Evolutionary conservation across 768 basidiomycete species (phyloP).

Genomic region (Serendipita sp.): DNA sequence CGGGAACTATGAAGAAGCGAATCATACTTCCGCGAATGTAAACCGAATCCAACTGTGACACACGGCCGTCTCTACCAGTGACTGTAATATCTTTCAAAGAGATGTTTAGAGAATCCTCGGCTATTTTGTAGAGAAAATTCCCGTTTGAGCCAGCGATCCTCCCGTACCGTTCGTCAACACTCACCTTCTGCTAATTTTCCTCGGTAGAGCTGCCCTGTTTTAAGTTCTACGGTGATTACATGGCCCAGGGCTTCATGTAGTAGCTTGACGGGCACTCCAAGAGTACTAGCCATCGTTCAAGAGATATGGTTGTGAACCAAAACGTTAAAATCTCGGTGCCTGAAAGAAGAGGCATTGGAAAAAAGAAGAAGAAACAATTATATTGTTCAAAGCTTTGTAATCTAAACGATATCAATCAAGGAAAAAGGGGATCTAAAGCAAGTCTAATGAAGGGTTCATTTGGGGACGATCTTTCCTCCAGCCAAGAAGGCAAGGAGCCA

Average conservation of each 20-base stretch:
- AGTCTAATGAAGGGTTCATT: too few relatives aligned
- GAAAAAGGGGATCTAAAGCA: too few relatives aligned
- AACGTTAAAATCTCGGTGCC: too few relatives aligned
- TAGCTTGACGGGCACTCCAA: slow-evolving; percentile 92
- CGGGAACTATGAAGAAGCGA: slow-evolving; percentile 97
- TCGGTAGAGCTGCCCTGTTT: slow-evolving; percentile 91
- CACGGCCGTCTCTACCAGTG: slow-evolving; percentile 92
- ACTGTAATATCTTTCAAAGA: slow-evolving; percentile 94
- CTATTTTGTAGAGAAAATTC: slow-evolving; percentile 26
- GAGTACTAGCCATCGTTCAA: slow-evolving; percentile 23
- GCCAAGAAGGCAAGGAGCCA: too few relatives aligned
- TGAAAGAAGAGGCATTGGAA: too few relatives aligned
- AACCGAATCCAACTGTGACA: slow-evolving; percentile 96
- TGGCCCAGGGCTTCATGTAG: slow-evolving; percentile 94
- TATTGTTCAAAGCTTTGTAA: too few relatives aligned
- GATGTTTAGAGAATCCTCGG: slow-evolving; percentile 96
- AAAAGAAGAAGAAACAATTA: too few relatives aligned
- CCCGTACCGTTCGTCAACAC: slow-evolving; percentile 13
- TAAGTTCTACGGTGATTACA: slow-evolving; percentile 92
- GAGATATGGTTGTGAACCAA: not conserved
- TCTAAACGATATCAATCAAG: too few relatives aligned
- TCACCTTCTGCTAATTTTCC: slow-evolving; percentile 94
- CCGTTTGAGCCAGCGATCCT: slow-evolving; percentile 4
- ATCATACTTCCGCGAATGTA: slow-evolving; percentile 98
- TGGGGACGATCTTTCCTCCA: too few relatives aligned